Percentiles rank a stretch among this genome's conserved stretches.
Conservation (phyloP, 2,329 filamentous ascomycete species). For the Botryotinia globosa region DNA sequence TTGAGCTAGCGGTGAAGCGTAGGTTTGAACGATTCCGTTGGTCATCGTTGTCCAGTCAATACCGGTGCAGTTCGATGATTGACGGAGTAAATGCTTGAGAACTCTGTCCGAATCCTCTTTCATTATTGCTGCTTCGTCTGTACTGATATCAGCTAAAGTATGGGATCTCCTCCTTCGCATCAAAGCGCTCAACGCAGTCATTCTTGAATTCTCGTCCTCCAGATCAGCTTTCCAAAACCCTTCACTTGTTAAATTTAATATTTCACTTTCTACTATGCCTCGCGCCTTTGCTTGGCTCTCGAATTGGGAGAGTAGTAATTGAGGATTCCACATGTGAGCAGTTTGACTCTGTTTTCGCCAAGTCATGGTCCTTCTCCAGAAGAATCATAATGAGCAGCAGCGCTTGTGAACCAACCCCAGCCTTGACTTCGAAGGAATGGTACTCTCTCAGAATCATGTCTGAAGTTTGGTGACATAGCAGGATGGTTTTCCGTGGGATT, state of each 20-base stretch:
- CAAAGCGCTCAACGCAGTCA: conserved; percentile 38
- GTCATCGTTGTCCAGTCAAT: conserved; percentile 46
- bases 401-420: conserved; percentile 48
- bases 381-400: conserved; percentile 45
- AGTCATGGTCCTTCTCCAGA: conserved; percentile 41
- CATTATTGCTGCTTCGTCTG: conserved; percentile 40
- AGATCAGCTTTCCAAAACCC: conserved; percentile 41
- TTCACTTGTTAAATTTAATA: conserved; percentile 44
- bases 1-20: conserved; percentile 39
- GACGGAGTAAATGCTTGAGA: conserved; percentile 33
- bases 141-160: conserved; percentile 38
- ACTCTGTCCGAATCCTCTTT: conserved; percentile 37
- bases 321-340: conserved; percentile 45
- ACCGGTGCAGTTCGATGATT: conserved; percentile 39
- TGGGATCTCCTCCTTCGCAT: conserved; percentile 42
- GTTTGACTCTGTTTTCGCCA: conserved; percentile 44
- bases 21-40: conserved; percentile 44
- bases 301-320: conserved; percentile 46
- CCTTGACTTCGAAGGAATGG: conserved; percentile 43
- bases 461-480: conserved; percentile 42
- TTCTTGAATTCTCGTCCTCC: conserved; percentile 31
- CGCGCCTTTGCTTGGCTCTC: conserved; percentile 37
- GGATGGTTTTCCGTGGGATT: conserved; percentile 38
- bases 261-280: conserved; percentile 38
- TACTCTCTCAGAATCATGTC: conserved; percentile 36